Evolutionary conservation across 441 rosid genomes (phyloP), one percentile per base, ranked within the genome.

Genomic region (Aleurites moluccanus): DNA sequence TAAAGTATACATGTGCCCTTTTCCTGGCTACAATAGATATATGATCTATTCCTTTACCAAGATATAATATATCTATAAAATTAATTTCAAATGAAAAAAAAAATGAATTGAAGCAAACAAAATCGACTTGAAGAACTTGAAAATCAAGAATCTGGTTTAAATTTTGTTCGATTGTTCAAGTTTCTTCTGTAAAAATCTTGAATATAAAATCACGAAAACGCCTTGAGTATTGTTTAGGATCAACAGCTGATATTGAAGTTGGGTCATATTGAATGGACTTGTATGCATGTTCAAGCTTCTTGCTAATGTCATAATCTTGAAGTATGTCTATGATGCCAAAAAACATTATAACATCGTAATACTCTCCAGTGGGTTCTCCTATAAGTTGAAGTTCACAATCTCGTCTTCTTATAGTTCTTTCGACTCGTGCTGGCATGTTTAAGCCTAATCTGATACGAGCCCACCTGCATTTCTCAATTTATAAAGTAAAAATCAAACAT

Each of bases 171-270:
- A 15, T 52, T 52, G 20, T 80, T 83, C 75, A 84, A 47, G 85
- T 74, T 60, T 95, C 99, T 73, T 95, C 94, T 40, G 86, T 89
- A 52, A 95, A 95, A 68, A 86, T 82, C 84, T 80, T 89, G 86
- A 87, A 87, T 74, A 95, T 88, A 72, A 93, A 95, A 80, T 95
- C 99, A 2, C 95, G 91, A 73, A 95, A 95, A 70, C 99, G 94
- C 80, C 86, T 85, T 0, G 99, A 89, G 77, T 95, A 95, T 75
- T 88, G 97, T 85, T 85, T 95, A 1, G 99, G 99, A 83, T 95
- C 97, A 75, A 95, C 99, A 1, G 99, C 98, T 23, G 99, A 95
- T n/a, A 95, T 95, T 0, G 99, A 95, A 44, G 95, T 91, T 0
- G 97, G 91, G 80, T 95, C 98, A 69, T 93, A 92, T 42, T 95